These are phyloP conservation scores for Eudorina sp. DNA, from an alignment of 139 green algal genomes.

Conservation along the genomic window DNA sequence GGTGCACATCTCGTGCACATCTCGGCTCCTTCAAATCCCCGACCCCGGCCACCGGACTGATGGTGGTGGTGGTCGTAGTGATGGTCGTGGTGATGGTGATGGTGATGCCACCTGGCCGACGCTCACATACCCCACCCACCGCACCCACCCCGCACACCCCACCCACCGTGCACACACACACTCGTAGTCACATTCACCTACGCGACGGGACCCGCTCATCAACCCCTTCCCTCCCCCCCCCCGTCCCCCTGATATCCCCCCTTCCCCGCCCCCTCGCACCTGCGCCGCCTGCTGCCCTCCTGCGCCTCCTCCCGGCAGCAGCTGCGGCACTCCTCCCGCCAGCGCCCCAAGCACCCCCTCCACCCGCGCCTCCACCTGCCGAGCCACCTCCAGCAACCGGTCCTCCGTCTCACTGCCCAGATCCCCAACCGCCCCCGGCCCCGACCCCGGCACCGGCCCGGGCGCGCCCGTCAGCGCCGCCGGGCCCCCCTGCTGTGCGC, in stretches of 20 bases:
- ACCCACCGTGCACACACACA: too few relatives aligned
- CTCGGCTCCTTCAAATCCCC: too few relatives aligned
- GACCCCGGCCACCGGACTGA: too few relatives aligned
- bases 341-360: slow-evolving; percentile 48
- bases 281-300: not conserved
- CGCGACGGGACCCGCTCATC: not conserved
- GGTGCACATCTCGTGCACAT: too few relatives aligned
- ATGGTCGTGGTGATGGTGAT: too few relatives aligned
- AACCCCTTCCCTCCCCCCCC: not conserved
- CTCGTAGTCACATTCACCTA: too few relatives aligned
- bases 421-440: too few relatives aligned
- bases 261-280: not conserved
- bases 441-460: not conserved
- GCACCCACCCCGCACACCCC: too few relatives aligned
- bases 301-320: not conserved
- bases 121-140: too few relatives aligned
- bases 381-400: slow-evolving; percentile 53
- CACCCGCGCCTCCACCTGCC: slow-evolving; percentile 56
- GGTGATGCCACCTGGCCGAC: too few relatives aligned
- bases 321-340: slow-evolving; percentile 1
- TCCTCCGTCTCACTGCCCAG: slow-evolving; percentile 54
- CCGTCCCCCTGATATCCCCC: not conserved
- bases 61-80: too few relatives aligned
- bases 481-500: not conserved
- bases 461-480: not conserved